Base-by-base conservation (phyloP, 306 rosid genomes). In the Ammopiptanthus mongolicus region DNA sequence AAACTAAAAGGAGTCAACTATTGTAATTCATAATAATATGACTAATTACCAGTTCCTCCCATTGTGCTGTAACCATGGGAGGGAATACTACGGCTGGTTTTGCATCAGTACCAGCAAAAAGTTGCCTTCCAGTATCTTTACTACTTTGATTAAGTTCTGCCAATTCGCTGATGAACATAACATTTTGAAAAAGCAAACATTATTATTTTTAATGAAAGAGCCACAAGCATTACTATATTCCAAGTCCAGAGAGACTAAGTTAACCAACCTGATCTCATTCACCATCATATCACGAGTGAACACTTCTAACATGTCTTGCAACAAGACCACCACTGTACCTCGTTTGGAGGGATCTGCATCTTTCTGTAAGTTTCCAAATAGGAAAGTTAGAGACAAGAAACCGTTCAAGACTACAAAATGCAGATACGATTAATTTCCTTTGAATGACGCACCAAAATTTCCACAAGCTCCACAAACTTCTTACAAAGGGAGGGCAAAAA, bases 291-390 rank as follows among this genome's bases (percentile, higher is more conserved):
- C 99, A 79, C 99, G 91, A 70, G 96, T 92, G 74, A 92, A 95
- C 75, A 95, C 99, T 86, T 95, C 99, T 79, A 95, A 77, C 93
- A 95, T 95, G 77, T 95, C 97, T 84, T 90, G 97, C 84, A 95
- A 86, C 84, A 92, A 82, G 69, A 95, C 81, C 81, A 88, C 99
- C 80, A 92, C 93, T 14, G 83, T 70, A 47, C 78, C 89, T 53
- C 73, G 87, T 85, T 90, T 92, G 67, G 93, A 83, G 19, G 78
- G 75, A 76, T 92, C 85, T 15, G 87, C 86, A 14, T 75, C 86
- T 88, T 87, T 95, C 99, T 95, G 89, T 71, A 50, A 80, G 77
- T 66, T 79, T 78, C 57, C 42, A 74, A 48, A 44, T 60, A 69
- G 39, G 58, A 46, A 31, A 53, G 74, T 67, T 58, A 69, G 23